Conservation (phyloP, 768 basidiomycete genomes). For the Amanita jacksonii region DNA sequence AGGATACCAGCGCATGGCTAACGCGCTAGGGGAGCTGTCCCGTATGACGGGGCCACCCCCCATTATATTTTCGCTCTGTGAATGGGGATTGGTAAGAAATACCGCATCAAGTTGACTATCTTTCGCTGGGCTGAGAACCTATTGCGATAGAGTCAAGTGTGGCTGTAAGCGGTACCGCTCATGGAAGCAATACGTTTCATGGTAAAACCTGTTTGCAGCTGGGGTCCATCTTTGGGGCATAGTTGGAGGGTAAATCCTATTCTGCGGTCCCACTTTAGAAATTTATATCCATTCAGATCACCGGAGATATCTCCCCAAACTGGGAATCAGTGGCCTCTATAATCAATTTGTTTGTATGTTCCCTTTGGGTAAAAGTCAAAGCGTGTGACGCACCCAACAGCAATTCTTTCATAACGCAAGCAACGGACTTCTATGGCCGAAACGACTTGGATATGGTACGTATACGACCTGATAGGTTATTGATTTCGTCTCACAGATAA, state of each 20-base stretch:
- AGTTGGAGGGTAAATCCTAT: constrained; percentile 50
- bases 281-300: constrained; percentile 29
- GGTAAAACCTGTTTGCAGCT: constrained; percentile 17
- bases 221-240: constrained; percentile 51
- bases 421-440: constrained; percentile 54
- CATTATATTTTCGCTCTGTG: constrained; percentile 49
- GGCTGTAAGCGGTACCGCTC: constrained; percentile 25
- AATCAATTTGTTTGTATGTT: constrained; percentile 43
- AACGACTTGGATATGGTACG: constrained; percentile 63
- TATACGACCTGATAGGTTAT: neutral
- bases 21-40: constrained; percentile 43
- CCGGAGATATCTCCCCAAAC: constrained; percentile 36
- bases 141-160: constrained; percentile 38
- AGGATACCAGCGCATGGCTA: constrained; percentile 56
- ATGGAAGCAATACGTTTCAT: neutral
- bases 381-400: constrained; percentile 20
- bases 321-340: constrained; percentile 50
- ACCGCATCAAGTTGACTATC: neutral
- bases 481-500: neutral
- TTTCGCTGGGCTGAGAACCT: neutral
- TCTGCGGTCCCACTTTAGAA: neutral
- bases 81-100: constrained; percentile 51
- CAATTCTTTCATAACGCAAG: constrained; percentile 58
- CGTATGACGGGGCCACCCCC: constrained; percentile 31
- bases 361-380: neutral